Conservation (phyloP, 2,329 filamentous ascomycete genomes). For the Fonsecaea pugnacius region DNA sequence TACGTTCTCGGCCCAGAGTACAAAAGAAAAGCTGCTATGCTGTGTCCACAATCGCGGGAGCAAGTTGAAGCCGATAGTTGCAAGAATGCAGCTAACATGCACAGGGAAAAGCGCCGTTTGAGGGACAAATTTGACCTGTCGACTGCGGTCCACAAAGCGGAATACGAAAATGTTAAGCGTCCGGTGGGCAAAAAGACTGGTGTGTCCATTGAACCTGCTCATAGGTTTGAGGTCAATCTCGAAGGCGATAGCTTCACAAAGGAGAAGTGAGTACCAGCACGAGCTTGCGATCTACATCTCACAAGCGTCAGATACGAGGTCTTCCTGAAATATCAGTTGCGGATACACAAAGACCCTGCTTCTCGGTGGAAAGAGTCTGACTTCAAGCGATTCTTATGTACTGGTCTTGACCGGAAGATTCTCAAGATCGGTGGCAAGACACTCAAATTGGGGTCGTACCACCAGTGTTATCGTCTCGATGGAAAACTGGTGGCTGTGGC, state of each 20-base stretch:
- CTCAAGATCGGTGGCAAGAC: conserved; percentile 45
- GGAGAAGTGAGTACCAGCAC: conserved; percentile 46
- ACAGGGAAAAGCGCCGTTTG: conserved; percentile 50
- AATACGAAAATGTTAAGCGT: conserved; percentile 50
- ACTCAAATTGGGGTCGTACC: conserved; percentile 54
- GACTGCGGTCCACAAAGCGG: conserved; percentile 49
- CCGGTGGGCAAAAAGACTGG: conserved; percentile 52
- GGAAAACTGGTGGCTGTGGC: conserved; percentile 55
- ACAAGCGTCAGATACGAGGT: conserved; percentile 46
- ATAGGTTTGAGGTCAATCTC: conserved; percentile 55
- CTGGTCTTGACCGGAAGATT: conserved; percentile 49
- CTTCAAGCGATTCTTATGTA: conserved; percentile 55
- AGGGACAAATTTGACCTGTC: conserved; percentile 51
- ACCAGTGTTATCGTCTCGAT: conserved; percentile 57
- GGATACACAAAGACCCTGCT: conserved; percentile 51
- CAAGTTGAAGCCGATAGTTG: conserved; percentile 37
- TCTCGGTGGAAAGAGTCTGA: conserved; percentile 50
- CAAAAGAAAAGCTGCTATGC: conserved; percentile 49
- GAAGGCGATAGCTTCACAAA: conserved; percentile 53
- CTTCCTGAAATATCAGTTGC: conserved; percentile 53
- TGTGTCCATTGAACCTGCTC: conserved; percentile 52
- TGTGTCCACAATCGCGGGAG: conserved; percentile 52
- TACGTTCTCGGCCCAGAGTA: conserved; percentile 55
- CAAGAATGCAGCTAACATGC: conserved; percentile 14
- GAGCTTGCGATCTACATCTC: neutral